Conservation (phyloP, 768 basidiomycete species). For the Mycena belliarum region DNA sequence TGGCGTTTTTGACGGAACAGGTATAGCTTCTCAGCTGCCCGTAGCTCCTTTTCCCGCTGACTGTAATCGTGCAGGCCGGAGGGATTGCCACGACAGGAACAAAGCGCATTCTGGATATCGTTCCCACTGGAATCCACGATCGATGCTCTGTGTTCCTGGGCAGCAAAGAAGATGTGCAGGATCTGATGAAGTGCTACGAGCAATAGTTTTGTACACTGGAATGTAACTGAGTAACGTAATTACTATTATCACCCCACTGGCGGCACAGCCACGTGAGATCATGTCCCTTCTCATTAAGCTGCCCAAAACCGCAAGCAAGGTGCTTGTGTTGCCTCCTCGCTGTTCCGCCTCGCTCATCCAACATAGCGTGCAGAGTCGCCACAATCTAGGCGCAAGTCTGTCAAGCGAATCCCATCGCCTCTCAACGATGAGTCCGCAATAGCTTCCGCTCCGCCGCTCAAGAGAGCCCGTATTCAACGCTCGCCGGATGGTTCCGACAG, state of each 20-base stretch:
- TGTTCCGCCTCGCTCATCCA: constrained; percentile 3
- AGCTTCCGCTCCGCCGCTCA: constrained; percentile 12
- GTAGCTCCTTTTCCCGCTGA: background rate
- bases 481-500: constrained; percentile 12
- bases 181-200: constrained; percentile 84
- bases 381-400: constrained; percentile 22
- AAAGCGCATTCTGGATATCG: constrained; percentile 89
- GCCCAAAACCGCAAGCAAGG: constrained; percentile 11
- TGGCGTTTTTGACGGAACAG: constrained; percentile 95
- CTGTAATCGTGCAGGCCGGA: constrained; percentile 65
- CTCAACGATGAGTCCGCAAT: constrained; percentile 32
- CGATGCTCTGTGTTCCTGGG: constrained; percentile 93
- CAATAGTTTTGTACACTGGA: background rate
- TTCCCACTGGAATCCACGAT: constrained; percentile 85
- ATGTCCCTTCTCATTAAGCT: background rate
- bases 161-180: constrained; percentile 88
- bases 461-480: constrained; percentile 6
- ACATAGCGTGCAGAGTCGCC: constrained; percentile 19
- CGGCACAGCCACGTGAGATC: background rate
- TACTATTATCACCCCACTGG: no score
- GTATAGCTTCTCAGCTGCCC: constrained; percentile 42
- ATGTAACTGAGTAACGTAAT: background rate
- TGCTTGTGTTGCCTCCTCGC: constrained; percentile 5
- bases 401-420: constrained; percentile 30
- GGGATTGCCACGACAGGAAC: constrained; percentile 95